Evolutionary conservation across 2,329 filamentous ascomycete genomes (phyloP).

Genomic region (Talaromyces sp.): DNA sequence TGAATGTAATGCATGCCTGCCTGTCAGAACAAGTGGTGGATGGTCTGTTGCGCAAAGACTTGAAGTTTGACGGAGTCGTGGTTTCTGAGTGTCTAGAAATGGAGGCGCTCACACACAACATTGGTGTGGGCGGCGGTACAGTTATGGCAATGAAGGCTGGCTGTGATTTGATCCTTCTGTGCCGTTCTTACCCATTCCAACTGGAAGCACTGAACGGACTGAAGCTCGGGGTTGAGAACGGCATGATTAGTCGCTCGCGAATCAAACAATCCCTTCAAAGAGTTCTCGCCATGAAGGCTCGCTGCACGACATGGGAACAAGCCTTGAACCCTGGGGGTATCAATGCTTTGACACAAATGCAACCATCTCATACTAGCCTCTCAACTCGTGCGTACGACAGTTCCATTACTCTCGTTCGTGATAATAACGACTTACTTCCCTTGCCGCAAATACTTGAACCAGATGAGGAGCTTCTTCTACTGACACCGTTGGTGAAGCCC

Average conservation of each 20-base stretch:
- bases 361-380: constrained; percentile 75
- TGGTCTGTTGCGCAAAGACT: constrained; percentile 79
- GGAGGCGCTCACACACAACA: constrained; percentile 92
- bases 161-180: constrained; percentile 86
- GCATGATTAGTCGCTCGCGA: constrained; percentile 77
- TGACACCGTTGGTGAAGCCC: constrained; percentile 88
- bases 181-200: constrained; percentile 82
- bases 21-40: constrained; percentile 91
- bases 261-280: constrained; percentile 77
- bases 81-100: constrained; percentile 96
- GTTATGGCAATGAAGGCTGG: constrained; percentile 97
- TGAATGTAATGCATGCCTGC: constrained; percentile 95
- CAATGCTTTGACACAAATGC: constrained; percentile 72
- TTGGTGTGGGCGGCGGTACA: constrained; percentile 93
- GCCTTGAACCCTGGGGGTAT: constrained; percentile 85
- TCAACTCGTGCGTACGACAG: constrained; percentile 85
- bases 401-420: constrained; percentile 88
- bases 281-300: constrained; percentile 76
- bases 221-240: constrained; percentile 85
- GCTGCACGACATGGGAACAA: constrained; percentile 85
- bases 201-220: constrained; percentile 88
- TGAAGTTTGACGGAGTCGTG: constrained; percentile 87
- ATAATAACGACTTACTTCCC: constrained; percentile 81
- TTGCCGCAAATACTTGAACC: constrained; percentile 76
- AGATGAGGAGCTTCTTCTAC: constrained; percentile 81